phyloP scores from a whole-genome alignment of 148 eudicot genomes.

The Amaranthus hypochondriacus region DNA sequence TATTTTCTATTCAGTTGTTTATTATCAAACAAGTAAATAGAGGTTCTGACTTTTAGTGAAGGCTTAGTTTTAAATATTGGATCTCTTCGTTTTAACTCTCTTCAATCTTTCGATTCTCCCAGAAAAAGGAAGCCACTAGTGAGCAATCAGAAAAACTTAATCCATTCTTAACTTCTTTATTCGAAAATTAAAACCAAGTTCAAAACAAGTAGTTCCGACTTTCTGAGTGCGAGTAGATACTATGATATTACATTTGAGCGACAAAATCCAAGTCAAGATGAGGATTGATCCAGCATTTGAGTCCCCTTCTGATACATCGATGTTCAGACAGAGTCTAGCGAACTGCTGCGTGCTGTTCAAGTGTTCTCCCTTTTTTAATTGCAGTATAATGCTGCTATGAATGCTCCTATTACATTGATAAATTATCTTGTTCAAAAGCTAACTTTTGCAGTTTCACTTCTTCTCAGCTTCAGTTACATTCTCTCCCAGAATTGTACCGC shows the following conservation, averaged over 20 bases:
- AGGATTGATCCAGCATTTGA: conserved; percentile 7
- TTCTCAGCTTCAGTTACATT: conserved; percentile 36
- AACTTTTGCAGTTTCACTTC: not conserved
- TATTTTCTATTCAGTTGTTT: no score
- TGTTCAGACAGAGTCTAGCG: not conserved
- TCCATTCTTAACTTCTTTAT: no score
- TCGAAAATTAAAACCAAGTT: not conserved
- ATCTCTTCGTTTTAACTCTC: no score
- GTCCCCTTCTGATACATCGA: not conserved
- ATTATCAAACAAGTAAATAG: no score
- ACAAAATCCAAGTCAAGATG: conserved; percentile 1
- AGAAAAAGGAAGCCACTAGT: no score
- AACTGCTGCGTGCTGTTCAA: not conserved
- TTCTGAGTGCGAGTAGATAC: not conserved
- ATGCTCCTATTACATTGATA: conserved; percentile 12
- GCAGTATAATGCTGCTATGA: conserved; percentile 9
- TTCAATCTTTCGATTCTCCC: no score
- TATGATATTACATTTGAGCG: not conserved
- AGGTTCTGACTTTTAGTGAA: no score
- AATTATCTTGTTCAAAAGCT: not conserved
- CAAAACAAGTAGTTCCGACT: conserved; percentile 17
- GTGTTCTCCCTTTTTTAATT: not conserved
- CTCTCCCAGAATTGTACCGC: conserved; percentile 49
- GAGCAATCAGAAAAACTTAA: no score
- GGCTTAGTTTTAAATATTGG: no score